Evolutionary conservation across 352 stramenopile species (phyloP), one percentile per base, ranked within the genome.

Genomic region (Globisporangium nodosum): DNA sequence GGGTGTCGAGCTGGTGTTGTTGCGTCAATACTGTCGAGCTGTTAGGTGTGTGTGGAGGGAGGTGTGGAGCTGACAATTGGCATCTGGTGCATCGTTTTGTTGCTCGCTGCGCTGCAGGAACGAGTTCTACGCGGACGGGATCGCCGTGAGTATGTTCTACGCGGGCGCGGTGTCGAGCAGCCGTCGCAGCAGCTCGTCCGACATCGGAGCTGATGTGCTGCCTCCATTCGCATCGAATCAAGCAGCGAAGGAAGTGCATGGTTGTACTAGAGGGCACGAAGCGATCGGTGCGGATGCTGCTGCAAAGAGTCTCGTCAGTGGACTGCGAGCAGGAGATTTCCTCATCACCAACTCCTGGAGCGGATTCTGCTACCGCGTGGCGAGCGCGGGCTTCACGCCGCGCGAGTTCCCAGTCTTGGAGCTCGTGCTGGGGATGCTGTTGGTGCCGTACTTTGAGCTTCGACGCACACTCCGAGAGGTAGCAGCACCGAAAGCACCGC

Each of bases 131-230:
- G 30, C 42, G 7, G 24, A 42, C n/a, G 31, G 18, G 13, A 58
- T 64, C 24, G 20, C 31, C n/a, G 58, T 64, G 51, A 64, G 51
- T 31, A 64, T 64, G 50, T 58, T 37, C 45, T 64, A 64, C 51
- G 42, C 42, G 1, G 58, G 58, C 5, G 43, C 6, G 30, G 42
- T 64, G 50, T 12, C 7, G 3, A 51, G 15, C 12, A 6, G 35
- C 11, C 35, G 35, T 15, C 2, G 7, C 35, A 40, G 35, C 11
- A 15, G 6, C 12, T 37, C 31, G 31, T 37, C 31, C 6, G 31
- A 9, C 31, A 12, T 40, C 35, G 35, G 11, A 40, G 3, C 35
- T 15, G 35, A 8, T 40, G 35, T 15, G 8, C 35, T 40, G 35
- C 35, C 35, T 15, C 35, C 35, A 40, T 37, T 37, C 31, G 31